Evolutionary conservation across 2,329 filamentous ascomycete genomes (phyloP).

Genomic region (Aaosphaeria arxii): DNA sequence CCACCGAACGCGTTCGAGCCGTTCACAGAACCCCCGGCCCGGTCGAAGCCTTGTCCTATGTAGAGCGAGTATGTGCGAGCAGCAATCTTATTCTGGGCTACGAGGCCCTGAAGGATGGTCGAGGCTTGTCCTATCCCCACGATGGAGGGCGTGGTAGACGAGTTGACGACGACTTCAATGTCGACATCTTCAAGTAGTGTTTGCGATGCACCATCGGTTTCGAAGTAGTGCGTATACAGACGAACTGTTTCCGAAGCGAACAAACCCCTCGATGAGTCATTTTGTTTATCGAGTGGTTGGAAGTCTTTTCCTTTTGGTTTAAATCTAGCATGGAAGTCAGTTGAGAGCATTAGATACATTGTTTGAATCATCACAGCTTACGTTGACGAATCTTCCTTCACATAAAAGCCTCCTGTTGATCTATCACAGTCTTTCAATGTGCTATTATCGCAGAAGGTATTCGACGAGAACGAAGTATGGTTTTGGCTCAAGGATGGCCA

Average conservation of each 20-base stretch:
- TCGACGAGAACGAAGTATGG: conserved; percentile 39
- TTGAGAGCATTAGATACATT: not conserved
- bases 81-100: conserved; percentile 32
- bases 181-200: conserved; percentile 34
- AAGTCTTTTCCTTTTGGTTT: conserved; percentile 14
- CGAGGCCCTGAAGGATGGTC: conserved; percentile 39
- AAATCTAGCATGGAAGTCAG: conserved; percentile 14
- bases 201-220: conserved; percentile 35
- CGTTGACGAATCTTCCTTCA: conserved; percentile 26
- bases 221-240: conserved; percentile 41
- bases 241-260: conserved; percentile 35
- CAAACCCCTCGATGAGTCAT: conserved; percentile 19
- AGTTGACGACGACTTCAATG: conserved; percentile 31
- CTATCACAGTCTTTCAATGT: conserved; percentile 29
- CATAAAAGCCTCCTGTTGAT: conserved; percentile 35
- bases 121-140: conserved; percentile 42
- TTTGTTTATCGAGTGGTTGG: conserved; percentile 23
- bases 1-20: conserved; percentile 45
- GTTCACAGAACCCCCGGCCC: conserved; percentile 40
- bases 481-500: conserved; percentile 44
- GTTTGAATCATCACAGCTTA: conserved; percentile 11
- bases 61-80: conserved; percentile 43
- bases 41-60: conserved; percentile 41
- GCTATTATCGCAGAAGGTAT: conserved; percentile 36
- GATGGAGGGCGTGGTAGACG: conserved; percentile 29